Percentiles rank a stretch among this genome's conserved stretches.
Conservation (phyloP, 495 filamentous ascomycete species). For the Clavariopsis aquatica region DNA sequence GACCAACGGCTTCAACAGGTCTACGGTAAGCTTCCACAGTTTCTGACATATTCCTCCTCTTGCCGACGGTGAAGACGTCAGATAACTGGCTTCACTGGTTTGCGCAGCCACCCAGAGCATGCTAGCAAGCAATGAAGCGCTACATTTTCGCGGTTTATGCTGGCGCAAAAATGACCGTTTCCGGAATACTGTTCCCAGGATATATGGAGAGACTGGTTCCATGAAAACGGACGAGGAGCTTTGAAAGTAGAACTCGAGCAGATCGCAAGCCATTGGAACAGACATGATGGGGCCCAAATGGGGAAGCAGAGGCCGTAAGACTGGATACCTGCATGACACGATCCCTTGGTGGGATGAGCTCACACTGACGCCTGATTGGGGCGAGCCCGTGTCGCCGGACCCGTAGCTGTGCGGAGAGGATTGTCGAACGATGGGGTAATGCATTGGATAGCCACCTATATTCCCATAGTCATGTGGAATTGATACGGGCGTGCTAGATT, state of each 20-base stretch:
- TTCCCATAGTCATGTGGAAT: constrained; percentile 24
- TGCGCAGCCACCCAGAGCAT: constrained; percentile 50
- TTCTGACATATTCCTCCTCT: constrained; percentile 39
- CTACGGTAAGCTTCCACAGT: constrained; percentile 44
- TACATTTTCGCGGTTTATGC: constrained; percentile 43
- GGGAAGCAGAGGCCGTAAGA: constrained; percentile 42
- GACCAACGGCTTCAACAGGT: constrained; percentile 39
- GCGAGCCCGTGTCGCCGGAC: constrained; percentile 33
- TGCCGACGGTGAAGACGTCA: constrained; percentile 39
- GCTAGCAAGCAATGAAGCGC: constrained; percentile 45
- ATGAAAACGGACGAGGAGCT: constrained; percentile 50
- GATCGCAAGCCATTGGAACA: constrained; percentile 50
- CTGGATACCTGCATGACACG: constrained; percentile 21
- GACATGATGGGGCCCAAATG: constrained; percentile 48
- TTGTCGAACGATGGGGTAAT: constrained; percentile 28
- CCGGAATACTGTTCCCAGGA: constrained; percentile 47
- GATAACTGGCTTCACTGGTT: constrained; percentile 45
- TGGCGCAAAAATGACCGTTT: constrained; percentile 45
- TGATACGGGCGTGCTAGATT: constrained; percentile 19
- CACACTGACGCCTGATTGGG: constrained; percentile 31
- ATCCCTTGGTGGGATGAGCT: constrained; percentile 28
- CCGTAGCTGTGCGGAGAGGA: constrained; percentile 35
- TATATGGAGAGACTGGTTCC: constrained; percentile 46
- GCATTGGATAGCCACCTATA: constrained; percentile 29
- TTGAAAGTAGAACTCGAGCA: constrained; percentile 56